phyloP scores from a whole-genome alignment of 1,284 basidiomycete species.

The Cutaneotrichosporon cavernicola region DNA sequence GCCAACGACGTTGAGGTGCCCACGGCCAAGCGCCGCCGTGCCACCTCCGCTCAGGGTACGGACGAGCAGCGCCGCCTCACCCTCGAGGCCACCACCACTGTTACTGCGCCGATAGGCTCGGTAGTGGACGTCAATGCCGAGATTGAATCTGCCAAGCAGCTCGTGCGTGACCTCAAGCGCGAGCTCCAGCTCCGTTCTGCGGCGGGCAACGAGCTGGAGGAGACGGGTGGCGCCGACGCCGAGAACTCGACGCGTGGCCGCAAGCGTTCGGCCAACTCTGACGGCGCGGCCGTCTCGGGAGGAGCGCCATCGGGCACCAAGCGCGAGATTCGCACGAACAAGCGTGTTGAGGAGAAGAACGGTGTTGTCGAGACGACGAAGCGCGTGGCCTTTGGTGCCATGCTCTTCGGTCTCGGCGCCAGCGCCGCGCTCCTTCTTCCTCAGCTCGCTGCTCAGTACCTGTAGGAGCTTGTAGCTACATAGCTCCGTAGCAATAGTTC shows the following conservation, averaged over 20 bases:
- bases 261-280: constrained; percentile 43
- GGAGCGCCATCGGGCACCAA: constrained; percentile 30
- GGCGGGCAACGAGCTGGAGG: constrained; percentile 47
- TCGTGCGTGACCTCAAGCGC: constrained; percentile 49
- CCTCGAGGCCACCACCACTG: constrained; percentile 47
- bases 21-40: constrained; percentile 37
- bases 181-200: constrained; percentile 42
- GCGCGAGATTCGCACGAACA: constrained; percentile 45
- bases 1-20: constrained; percentile 31
- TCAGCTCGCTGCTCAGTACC: constrained; percentile 29
- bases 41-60: constrained; percentile 2
- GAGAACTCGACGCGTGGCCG: constrained; percentile 37
- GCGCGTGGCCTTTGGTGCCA: constrained; percentile 47
- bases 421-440: constrained; percentile 46
- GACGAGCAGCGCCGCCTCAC: constrained; percentile 37
- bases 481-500: constrained; percentile 12
- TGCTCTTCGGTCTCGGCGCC: constrained; percentile 50
- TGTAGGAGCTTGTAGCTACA: constrained; percentile 7
- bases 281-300: constrained; percentile 37
- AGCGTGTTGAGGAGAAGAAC: constrained; percentile 34
- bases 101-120: constrained; percentile 42
- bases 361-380: constrained; percentile 33
- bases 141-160: constrained; percentile 49
- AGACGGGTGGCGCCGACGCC: constrained; percentile 33
- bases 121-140: constrained; percentile 47